Conservation (phyloP, 805 yeast species). For the Pichia scutulata region DNA sequence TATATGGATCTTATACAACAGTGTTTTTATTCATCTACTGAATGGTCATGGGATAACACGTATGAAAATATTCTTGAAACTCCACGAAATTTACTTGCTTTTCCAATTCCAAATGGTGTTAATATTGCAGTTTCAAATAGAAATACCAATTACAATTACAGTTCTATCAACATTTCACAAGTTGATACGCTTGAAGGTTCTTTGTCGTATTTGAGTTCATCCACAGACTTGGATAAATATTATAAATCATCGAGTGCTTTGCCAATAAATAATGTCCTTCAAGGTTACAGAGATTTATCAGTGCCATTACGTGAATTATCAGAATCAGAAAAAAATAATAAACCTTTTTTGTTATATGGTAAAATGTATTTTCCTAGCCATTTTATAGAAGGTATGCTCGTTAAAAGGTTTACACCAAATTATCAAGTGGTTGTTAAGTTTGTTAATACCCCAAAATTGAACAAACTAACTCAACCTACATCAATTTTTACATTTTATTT, state of each 20-base stretch:
- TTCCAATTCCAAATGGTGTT: conserved; percentile 61
- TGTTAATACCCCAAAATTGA: conserved; percentile 46
- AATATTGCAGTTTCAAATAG: conserved; percentile 62
- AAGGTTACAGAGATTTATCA: conserved; percentile 45
- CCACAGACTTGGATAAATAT: conserved; percentile 41
- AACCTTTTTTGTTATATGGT: conserved; percentile 61
- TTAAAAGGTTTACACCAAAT: conserved; percentile 49
- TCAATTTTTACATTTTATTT: conserved; percentile 58
- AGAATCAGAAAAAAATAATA: neutral
- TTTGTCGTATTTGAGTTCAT: conserved; percentile 69
- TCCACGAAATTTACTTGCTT: conserved; percentile 62
- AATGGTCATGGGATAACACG: conserved; percentile 75
- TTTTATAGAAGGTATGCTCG: conserved; percentile 78
- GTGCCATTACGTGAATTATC: neutral
- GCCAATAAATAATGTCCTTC: conserved; percentile 57
- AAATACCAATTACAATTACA: conserved; percentile 61
- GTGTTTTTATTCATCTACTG: conserved; percentile 60
- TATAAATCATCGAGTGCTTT: conserved; percentile 45
- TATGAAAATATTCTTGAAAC: conserved; percentile 72
- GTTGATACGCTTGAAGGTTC: conserved; percentile 68
- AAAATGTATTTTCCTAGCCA: conserved; percentile 83
- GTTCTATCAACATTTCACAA: conserved; percentile 64
- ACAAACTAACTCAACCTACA: conserved; percentile 21
- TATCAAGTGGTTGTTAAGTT: conserved; percentile 69
- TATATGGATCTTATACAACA: conserved; percentile 83